Conservation (phyloP, 2,329 filamentous ascomycete species). For the Botrytis cinerea region DNA sequence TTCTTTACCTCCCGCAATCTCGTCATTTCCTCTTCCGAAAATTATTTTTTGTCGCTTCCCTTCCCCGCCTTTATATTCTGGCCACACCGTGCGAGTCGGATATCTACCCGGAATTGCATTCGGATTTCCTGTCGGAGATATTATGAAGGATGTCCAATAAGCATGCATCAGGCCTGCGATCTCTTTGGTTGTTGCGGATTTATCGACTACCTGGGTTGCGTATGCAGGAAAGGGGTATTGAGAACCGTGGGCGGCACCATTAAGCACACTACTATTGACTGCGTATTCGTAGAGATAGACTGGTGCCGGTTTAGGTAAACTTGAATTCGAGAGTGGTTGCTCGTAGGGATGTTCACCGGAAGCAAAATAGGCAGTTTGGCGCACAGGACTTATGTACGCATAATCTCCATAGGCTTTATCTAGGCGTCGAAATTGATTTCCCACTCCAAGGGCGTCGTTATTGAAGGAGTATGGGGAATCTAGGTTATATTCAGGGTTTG, state of each 20-base stretch:
- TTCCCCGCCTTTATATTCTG: conserved; percentile 32
- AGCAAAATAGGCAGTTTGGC: conserved; percentile 56
- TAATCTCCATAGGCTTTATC: conserved; percentile 65
- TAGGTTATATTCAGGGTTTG: conserved; percentile 52
- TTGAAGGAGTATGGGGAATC: conserved; percentile 35
- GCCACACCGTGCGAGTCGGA: conserved; percentile 17
- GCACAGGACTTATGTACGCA: conserved; percentile 64
- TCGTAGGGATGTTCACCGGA: conserved; percentile 28
- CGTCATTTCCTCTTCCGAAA: conserved; percentile 63
- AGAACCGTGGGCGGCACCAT: conserved; percentile 48
- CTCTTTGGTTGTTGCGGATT: conserved; percentile 25
- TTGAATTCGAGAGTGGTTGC: neutral
- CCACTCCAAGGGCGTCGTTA: conserved; percentile 41
- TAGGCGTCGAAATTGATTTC: conserved; percentile 57
- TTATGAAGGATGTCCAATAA: conserved; percentile 41
- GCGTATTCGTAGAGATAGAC: conserved; percentile 64
- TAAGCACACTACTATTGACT: conserved; percentile 42
- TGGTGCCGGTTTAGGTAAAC: conserved; percentile 26
- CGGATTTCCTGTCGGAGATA: conserved; percentile 36
- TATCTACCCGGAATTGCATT: conserved; percentile 34
- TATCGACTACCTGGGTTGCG: conserved; percentile 33
- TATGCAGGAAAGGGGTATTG: conserved; percentile 50
- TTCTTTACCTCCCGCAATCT: conserved; percentile 45
- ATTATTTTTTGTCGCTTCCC: conserved; percentile 42
- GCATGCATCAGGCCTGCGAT: conserved; percentile 39